Evolutionary conservation across 192 early-diverging fungal genomes (phyloP).

Genomic region (Allomyces macrogynus): DNA sequence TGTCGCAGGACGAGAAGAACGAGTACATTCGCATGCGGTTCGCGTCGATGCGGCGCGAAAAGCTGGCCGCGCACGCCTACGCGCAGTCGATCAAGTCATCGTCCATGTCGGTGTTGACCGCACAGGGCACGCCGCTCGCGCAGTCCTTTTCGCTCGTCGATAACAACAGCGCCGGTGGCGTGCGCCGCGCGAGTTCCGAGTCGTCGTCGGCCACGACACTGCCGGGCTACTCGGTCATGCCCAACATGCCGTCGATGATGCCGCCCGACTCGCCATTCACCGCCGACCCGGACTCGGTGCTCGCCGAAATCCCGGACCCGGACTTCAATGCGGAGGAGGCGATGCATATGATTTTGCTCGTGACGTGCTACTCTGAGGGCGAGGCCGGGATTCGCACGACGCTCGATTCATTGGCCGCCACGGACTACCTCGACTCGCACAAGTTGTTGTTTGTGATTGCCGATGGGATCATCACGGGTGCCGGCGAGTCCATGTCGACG

Average conservation of each 20-base stretch:
- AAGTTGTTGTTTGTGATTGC: slow-evolving; percentile 63
- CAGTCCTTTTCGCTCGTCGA: not conserved
- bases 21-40: not conserved
- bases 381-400: slow-evolving; percentile 46
- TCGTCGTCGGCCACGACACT: not conserved
- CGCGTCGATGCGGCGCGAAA: not conserved
- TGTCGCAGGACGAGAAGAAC: not conserved
- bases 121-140: too few species aligned
- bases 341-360: slow-evolving; percentile 46
- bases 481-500: slow-evolving; percentile 49
- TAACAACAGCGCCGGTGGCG: not conserved
- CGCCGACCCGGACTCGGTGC: not conserved
- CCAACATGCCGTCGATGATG: not conserved
- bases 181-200: not conserved
- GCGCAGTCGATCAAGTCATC: too few species aligned
- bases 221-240: too few species aligned
- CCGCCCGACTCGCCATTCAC: not conserved
- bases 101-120: too few species aligned
- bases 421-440: slow-evolving; percentile 47
- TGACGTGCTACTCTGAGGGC: slow-evolving; percentile 64
- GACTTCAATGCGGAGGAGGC: not conserved
- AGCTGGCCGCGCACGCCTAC: not conserved
- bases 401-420: slow-evolving; percentile 53
- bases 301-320: not conserved
- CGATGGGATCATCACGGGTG: slow-evolving; percentile 60